A percentile compares a stretch with the other conserved stretches of the same genome.
These are phyloP conservation scores for Phytophthora melonis DNA, from an alignment of 352 stramenopile species.

Conservation along the genomic window DNA sequence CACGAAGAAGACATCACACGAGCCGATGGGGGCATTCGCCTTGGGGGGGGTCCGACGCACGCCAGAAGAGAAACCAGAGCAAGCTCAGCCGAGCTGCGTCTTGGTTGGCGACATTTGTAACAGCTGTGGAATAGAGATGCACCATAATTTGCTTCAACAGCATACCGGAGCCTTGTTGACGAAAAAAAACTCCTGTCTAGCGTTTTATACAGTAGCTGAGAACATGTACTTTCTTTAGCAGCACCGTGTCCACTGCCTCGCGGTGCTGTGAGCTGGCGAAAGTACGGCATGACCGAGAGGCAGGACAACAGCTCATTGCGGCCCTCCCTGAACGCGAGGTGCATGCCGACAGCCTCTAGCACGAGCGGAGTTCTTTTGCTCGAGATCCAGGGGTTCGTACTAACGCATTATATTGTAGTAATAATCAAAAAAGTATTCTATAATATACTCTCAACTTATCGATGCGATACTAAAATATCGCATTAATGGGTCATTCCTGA, in stretches of 20 bases:
- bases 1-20: not conserved
- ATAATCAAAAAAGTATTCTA: no score
- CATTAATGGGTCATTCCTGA: no score
- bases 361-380: constrained; percentile 5
- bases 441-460: no score
- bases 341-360: constrained; percentile 23
- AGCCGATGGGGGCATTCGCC: not conserved
- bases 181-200: constrained; percentile 3
- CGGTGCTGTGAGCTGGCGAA: constrained; percentile 22
- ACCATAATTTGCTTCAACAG: constrained; percentile 9
- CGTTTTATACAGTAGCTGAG: constrained; percentile 19
- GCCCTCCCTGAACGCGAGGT: constrained; percentile 30
- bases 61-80: constrained; percentile 35
- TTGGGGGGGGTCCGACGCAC: not conserved
- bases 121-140: constrained; percentile 20
- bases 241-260: constrained; percentile 1
- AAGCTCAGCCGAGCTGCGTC: constrained; percentile 27
- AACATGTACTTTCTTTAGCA: constrained; percentile 30
- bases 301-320: constrained; percentile 14
- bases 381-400: no score
- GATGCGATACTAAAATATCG: no score
- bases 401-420: no score
- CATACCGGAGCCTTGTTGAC: constrained; percentile 18
- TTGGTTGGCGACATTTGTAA: constrained; percentile 16
- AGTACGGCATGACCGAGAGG: constrained; percentile 32